A percentile compares a stretch with the other conserved stretches of the same genome.
Evolutionary conservation across 495 filamentous ascomycete genomes (phyloP).

Genomic region (Aspergillus coremiiformis): DNA sequence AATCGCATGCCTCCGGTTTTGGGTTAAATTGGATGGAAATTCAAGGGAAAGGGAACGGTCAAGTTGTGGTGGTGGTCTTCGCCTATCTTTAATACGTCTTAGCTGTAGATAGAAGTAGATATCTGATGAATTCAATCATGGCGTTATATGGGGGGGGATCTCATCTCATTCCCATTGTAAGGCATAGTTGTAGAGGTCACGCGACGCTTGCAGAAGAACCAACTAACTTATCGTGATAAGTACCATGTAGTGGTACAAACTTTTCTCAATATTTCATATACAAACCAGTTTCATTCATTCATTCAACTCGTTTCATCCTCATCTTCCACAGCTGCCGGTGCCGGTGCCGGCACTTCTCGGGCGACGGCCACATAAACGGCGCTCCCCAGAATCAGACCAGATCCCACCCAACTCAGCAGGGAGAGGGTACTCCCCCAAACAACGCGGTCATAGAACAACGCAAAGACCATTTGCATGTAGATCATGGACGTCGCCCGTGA

Average conservation of each 20-base stretch:
- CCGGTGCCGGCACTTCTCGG: constrained; percentile 25
- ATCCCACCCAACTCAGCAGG: constrained; percentile 60
- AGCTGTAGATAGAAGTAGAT: neutral
- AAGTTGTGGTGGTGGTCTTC: too few species aligned
- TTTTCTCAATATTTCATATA: too few species aligned
- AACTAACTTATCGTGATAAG: too few species aligned
- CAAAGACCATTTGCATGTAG: constrained; percentile 90
- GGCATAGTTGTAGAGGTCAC: too few species aligned
- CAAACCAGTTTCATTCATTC: too few species aligned
- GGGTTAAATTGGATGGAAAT: constrained; percentile 1
- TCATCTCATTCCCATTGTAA: neutral
- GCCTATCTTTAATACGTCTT: neutral
- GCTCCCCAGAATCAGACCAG: constrained; percentile 69
- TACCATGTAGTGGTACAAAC: too few species aligned
- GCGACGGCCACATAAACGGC: constrained; percentile 70
- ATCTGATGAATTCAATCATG: neutral
- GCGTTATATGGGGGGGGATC: neutral
- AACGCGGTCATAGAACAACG: constrained; percentile 70
- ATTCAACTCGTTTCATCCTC: neutral
- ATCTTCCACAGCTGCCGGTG: constrained; percentile 2
- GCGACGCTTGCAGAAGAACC: too few species aligned
- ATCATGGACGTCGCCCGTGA: constrained; percentile 81
- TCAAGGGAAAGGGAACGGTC: neutral
- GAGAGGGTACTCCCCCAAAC: constrained; percentile 68
- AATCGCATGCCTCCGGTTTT: neutral